A percentile compares a stretch with the other conserved stretches of the same genome.
Conservation (phyloP, 192 early-diverging fungal genomes). For the Linderina pennispora region DNA sequence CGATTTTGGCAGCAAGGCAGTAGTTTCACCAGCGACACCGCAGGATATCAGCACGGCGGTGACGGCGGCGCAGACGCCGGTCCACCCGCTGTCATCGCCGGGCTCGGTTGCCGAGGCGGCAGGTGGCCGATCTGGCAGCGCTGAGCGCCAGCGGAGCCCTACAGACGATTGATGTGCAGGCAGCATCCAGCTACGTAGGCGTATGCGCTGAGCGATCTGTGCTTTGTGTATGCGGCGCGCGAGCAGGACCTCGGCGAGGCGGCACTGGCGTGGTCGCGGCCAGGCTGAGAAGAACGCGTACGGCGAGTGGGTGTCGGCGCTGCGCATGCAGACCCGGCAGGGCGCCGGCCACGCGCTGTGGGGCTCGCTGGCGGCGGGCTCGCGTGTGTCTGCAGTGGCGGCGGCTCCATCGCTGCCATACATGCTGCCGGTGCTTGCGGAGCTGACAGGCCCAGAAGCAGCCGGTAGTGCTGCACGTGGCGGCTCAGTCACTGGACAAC, state of each 20-base stretch:
- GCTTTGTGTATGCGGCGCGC: conserved; percentile 78
- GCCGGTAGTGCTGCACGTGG: conserved; percentile 79
- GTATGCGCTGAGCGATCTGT: conserved; percentile 70
- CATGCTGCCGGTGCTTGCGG: conserved; percentile 80
- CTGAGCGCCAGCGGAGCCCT: conserved; percentile 11
- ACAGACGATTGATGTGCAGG: conserved; percentile 52
- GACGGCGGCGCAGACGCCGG: conserved; percentile 27
- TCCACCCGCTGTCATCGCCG: conserved; percentile 12
- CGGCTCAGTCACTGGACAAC: conserved; percentile 59
- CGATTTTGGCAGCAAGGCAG: conserved; percentile 47
- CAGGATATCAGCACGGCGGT: conserved; percentile 15
- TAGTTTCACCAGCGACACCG: conserved; percentile 13
- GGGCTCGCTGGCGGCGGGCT: conserved; percentile 57
- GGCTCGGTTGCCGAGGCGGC: conserved; percentile 31
- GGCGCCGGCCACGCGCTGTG: conserved; percentile 76
- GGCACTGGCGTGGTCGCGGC: conserved; percentile 59
- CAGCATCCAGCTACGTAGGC: conserved; percentile 68
- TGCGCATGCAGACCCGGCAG: conserved; percentile 69
- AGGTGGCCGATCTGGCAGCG: conserved; percentile 10
- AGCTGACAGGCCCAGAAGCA: conserved; percentile 54
- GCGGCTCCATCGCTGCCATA: conserved; percentile 69
- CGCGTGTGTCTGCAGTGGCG: conserved; percentile 52
- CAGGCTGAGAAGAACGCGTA: conserved; percentile 61
- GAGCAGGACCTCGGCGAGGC: conserved; percentile 56
- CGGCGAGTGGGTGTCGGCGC: conserved; percentile 61